These are phyloP conservation scores for Candida frijolesensis DNA, from an alignment of 1,139 yeast species.

Conservation along the genomic window DNA sequence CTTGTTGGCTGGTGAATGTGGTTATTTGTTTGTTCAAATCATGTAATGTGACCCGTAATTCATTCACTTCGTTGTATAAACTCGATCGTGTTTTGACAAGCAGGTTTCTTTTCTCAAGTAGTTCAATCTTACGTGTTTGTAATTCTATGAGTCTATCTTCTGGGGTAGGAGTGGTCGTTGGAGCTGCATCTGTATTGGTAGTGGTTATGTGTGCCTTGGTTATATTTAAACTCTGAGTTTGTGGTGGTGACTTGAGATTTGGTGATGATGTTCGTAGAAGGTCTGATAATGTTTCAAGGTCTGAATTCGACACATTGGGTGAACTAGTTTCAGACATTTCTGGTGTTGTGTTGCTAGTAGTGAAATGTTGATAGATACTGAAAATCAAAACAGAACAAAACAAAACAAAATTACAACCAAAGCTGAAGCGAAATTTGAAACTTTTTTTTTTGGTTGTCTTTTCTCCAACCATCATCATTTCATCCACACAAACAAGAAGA, in stretches of 20 bases:
- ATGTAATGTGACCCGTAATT: conserved; percentile 20
- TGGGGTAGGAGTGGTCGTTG: neutral
- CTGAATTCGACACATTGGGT: conserved; percentile 5
- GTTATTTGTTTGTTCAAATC: conserved; percentile 20
- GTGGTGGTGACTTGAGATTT: conserved; percentile 1
- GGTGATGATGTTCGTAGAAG: conserved; percentile 12
- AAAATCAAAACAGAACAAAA: conserved; percentile 1
- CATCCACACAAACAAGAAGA: neutral
- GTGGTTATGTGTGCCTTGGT: conserved; percentile 3
- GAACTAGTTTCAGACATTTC: conserved; percentile 6
- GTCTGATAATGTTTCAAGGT: conserved; percentile 9
- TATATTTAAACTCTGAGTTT: neutral
- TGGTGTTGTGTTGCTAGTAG: neutral
- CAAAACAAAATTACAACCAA: conserved; percentile 5
- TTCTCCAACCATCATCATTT: conserved; percentile 2
- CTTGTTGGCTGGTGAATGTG: conserved; percentile 18
- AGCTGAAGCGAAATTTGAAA: neutral
- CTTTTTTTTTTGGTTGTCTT: neutral
- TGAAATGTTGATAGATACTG: neutral
- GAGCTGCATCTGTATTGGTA: neutral
- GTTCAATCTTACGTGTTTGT: conserved; percentile 24
- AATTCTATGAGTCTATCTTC: conserved; percentile 16
- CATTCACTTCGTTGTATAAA: conserved; percentile 23
- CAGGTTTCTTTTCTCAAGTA: conserved; percentile 23
- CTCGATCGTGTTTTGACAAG: conserved; percentile 24